Evolutionary conservation across 2,329 filamentous ascomycete genomes (phyloP).

Genomic region (Colletotrichum coccodes): DNA sequence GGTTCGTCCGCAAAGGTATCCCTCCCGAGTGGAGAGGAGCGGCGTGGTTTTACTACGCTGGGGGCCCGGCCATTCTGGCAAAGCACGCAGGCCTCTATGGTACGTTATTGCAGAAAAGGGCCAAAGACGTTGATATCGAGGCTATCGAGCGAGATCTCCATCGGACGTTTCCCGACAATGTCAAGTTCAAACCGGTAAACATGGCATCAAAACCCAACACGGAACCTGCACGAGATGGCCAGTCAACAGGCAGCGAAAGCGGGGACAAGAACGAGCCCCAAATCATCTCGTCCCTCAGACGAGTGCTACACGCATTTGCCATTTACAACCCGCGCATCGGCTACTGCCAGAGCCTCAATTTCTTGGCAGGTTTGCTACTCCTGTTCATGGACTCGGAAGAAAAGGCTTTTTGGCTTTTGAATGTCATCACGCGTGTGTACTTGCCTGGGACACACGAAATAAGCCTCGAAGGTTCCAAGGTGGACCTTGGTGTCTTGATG

Average conservation of each 20-base stretch:
- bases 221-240: conserved; percentile 21
- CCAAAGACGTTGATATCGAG: conserved; percentile 81
- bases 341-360: conserved; percentile 96
- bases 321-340: conserved; percentile 92
- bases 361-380: conserved; percentile 88
- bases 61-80: conserved; percentile 81
- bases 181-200: conserved; percentile 80
- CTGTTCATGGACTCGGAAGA: conserved; percentile 90
- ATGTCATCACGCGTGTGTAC: conserved; percentile 89
- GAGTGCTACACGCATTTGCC: conserved; percentile 89
- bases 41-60: conserved; percentile 97
- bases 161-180: conserved; percentile 93
- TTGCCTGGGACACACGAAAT: conserved; percentile 93
- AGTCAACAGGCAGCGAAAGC: conserved; percentile 35
- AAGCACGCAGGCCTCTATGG: conserved; percentile 83
- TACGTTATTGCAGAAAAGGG: conserved; percentile 70
- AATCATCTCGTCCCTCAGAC: conserved; percentile 83
- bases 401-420: conserved; percentile 91
- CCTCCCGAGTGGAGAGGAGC: conserved; percentile 94
- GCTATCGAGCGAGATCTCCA: conserved; percentile 94
- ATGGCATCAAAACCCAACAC: conserved; percentile 41
- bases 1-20: conserved; percentile 92
- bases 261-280: conserved; percentile 68
- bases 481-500: conserved; percentile 95
- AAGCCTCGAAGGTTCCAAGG: conserved; percentile 89